A percentile compares a stretch with the other conserved stretches of the same genome.
Evolutionary conservation across 2,329 filamentous ascomycete species (phyloP).

Genomic region (Botrytis byssoidea): DNA sequence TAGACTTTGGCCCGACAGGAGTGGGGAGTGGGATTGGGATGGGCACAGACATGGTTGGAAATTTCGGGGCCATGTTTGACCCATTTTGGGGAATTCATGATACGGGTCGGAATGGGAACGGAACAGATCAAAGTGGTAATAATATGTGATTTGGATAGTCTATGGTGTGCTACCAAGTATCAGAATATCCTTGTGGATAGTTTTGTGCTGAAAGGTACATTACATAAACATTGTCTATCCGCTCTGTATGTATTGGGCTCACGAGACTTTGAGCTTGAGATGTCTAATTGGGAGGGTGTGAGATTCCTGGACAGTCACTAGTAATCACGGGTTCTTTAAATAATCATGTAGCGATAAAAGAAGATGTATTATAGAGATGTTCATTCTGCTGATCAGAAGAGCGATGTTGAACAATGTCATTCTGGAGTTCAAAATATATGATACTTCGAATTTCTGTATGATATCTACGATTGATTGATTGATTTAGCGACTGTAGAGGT

Average conservation of each 20-base stretch:
- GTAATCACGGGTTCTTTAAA: neutral
- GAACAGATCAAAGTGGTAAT: neutral
- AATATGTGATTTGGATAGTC: neutral
- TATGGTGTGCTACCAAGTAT: neutral
- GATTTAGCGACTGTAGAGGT: accelerated
- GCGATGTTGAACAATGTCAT: neutral
- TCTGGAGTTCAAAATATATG: neutral
- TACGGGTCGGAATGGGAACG: neutral
- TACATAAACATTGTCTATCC: neutral
- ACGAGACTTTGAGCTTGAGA: neutral
- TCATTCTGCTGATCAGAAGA: neutral
- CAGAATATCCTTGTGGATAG: neutral
- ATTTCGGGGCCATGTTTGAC: slow-evolving; percentile 4
- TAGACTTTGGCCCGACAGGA: neutral
- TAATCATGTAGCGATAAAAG: neutral
- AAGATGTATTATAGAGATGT: neutral
- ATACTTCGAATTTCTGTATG: neutral
- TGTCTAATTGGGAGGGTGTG: neutral
- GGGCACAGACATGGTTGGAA: slow-evolving; percentile 1
- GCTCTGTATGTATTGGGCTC: neutral
- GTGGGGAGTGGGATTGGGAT: neutral
- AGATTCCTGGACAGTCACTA: neutral
- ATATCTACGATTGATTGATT: neutral
- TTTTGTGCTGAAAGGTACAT: too few relatives aligned
- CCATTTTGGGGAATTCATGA: slow-evolving; percentile 7